These are phyloP conservation scores for Dendrostoma leiphaemia DNA, from an alignment of 2,329 filamentous ascomycete genomes.

Conservation along the genomic window DNA sequence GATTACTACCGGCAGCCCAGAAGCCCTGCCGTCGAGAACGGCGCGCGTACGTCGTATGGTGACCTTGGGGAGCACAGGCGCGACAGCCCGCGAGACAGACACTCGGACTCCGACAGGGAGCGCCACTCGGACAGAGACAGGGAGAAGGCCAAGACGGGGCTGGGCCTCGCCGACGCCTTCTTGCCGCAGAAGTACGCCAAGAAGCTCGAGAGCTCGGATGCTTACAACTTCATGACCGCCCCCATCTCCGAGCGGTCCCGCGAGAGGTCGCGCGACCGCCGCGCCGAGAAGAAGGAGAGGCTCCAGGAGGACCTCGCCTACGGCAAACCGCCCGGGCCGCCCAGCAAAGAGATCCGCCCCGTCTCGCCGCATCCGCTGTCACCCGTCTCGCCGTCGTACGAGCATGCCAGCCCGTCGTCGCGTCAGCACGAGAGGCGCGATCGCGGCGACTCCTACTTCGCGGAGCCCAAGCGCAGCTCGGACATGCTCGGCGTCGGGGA, in stretches of 20 bases:
- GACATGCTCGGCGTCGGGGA: constrained; percentile 12
- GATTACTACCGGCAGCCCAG: constrained; percentile 37
- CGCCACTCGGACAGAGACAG: constrained; percentile 15
- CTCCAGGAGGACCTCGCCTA: constrained; percentile 49
- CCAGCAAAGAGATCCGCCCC: constrained; percentile 19
- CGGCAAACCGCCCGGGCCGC: constrained; percentile 30
- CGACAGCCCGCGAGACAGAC: constrained; percentile 25
- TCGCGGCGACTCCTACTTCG: constrained; percentile 29
- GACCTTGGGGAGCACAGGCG: constrained; percentile 25
- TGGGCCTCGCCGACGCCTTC: constrained; percentile 33
- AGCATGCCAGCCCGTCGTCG: constrained; percentile 32
- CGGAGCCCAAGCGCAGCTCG: constrained; percentile 18
- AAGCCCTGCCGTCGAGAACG: constrained; percentile 24
- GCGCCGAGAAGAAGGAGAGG: constrained; percentile 25
- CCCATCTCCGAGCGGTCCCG: constrained; percentile 25
- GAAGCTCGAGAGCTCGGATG: constrained; percentile 25
- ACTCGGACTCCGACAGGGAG: constrained; percentile 32
- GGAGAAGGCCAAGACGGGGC: constrained; percentile 20
- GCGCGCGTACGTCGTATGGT: constrained; percentile 17
- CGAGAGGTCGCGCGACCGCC: constrained; percentile 26
- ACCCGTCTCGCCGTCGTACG: constrained; percentile 20
- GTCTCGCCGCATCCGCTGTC: constrained; percentile 25
- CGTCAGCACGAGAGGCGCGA: constrained; percentile 36
- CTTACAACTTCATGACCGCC: constrained; percentile 24
- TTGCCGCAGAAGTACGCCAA: constrained; percentile 48